phyloP scores from a whole-genome alignment of 306 rosid genomes.

The Cicer yamashitae region DNA sequence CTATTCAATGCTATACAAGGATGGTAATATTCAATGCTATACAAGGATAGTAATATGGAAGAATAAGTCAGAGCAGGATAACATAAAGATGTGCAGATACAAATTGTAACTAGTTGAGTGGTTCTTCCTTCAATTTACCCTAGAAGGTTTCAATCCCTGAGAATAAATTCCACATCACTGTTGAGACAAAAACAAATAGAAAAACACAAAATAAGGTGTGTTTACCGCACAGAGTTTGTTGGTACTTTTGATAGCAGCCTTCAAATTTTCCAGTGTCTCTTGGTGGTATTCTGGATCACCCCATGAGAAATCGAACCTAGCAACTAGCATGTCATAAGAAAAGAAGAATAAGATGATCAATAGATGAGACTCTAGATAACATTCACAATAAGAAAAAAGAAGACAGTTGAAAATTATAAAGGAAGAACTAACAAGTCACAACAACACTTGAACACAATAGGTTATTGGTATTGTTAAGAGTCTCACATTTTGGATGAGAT shows the following conservation, averaged over 20 bases:
- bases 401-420: not conserved
- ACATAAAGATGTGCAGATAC: not conserved
- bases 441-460: not conserved
- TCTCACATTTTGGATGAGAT: no score
- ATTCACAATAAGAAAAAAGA: not conserved
- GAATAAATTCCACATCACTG: not conserved
- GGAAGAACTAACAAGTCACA: conserved; percentile 1
- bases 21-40: not conserved
- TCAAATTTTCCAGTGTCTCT: conserved; percentile 81
- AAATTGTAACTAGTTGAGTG: not conserved
- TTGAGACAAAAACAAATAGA: conserved; percentile 3
- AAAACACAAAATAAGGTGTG: conserved; percentile 20
- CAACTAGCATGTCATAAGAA: conserved; percentile 61
- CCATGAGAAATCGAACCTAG: conserved; percentile 89
- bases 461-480: not conserved
- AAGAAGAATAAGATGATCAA: conserved; percentile 16
- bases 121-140: not conserved
- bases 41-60: not conserved
- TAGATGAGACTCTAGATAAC: conserved; percentile 4
- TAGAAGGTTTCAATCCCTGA: not conserved
- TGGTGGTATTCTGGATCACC: conserved; percentile 81
- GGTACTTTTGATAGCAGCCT: conserved; percentile 63
- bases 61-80: not conserved
- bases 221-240: conserved; percentile 81
- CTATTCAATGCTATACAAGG: not conserved